phyloP scores from a whole-genome alignment of 805 yeast genomes.

The Candida parachauliodes region DNA sequence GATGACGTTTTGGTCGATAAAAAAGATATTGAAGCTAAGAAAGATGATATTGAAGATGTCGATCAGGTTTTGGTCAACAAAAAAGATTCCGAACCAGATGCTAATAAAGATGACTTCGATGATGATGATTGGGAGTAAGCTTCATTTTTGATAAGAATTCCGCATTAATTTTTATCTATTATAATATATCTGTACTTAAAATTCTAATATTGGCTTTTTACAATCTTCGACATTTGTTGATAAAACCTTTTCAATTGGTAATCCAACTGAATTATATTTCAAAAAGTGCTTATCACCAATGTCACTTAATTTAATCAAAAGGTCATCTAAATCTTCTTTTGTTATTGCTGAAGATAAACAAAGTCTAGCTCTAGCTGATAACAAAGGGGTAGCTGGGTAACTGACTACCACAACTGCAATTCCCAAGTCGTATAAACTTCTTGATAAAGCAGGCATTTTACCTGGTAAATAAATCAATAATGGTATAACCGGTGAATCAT shows the following conservation, averaged over 20 bases:
- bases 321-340: conserved; percentile 86
- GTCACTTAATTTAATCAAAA: conserved; percentile 66
- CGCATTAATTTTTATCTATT: conserved; percentile 1
- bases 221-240: conserved; percentile 69
- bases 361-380: conserved; percentile 84
- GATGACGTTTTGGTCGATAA: conserved; percentile 8
- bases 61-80: no score
- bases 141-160: no score
- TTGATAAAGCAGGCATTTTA: conserved; percentile 89
- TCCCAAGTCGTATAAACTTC: conserved; percentile 72
- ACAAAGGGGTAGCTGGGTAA: conserved; percentile 94
- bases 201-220: conserved; percentile 24
- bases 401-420: conserved; percentile 96
- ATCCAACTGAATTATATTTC: conserved; percentile 76
- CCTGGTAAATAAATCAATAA: conserved; percentile 83
- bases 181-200: not conserved
- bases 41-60: not conserved
- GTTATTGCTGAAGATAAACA: conserved; percentile 91
- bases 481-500: conserved; percentile 96
- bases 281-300: conserved; percentile 74
- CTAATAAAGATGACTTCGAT: conserved; percentile 11
- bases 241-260: conserved; percentile 75
- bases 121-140: conserved; percentile 55
- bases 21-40: conserved; percentile 8
- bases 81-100: not conserved